Base-by-base conservation (phyloP, 805 yeast genomes). In the Metschnikowia drakensbergensis region DNA sequence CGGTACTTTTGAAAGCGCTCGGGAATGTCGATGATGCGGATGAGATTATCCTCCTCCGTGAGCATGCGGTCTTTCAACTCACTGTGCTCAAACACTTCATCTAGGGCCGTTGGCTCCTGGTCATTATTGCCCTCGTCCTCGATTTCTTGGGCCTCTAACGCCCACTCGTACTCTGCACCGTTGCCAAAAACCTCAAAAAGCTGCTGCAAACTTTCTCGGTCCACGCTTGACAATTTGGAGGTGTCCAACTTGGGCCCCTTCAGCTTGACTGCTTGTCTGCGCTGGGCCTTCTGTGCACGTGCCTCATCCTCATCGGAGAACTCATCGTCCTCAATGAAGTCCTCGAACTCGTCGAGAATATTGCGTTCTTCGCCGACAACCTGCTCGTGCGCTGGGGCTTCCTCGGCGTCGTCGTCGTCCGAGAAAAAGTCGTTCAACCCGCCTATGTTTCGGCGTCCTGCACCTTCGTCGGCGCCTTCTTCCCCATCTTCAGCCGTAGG, bases 81-180 rank as follows among this genome's bases (percentile, higher is more conserved):
- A 48, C 91, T 85, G 51, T 91, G 90, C 73, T 94, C 99, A 60
- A 94, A 94, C 32, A 94, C 96, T 61, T 94, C 96, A 55, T 86
- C 84, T 54, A 94, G 75, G 9, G 86, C 82, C 3, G 78, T 74
- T 28, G 82, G 75, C 39, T 73, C 82, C 42, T 74, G 77, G n/a
- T 80, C 83, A 33, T 68, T 72, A 49, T 70, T 66, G 31, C 80
- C 81, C 27, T 71, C 80, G 43, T 78, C 84, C 56, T 79, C 84
- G 48, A 74, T 76, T 52, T 80, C 82, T 68, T 91, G 97, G 28
- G 88, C 94, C 61, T 89, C 97, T 47, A 94, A 74, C 9, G 99
- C 99, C 98, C 99, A 94, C 49, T 88, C 97, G 67, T 94, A 94
- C 62, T 92, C 97, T 54, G 84, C 90, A 45, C 99, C 99, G 65